phyloP scores from a whole-genome alignment of 2,329 filamentous ascomycete species.

The Juglanconis juglandina region DNA sequence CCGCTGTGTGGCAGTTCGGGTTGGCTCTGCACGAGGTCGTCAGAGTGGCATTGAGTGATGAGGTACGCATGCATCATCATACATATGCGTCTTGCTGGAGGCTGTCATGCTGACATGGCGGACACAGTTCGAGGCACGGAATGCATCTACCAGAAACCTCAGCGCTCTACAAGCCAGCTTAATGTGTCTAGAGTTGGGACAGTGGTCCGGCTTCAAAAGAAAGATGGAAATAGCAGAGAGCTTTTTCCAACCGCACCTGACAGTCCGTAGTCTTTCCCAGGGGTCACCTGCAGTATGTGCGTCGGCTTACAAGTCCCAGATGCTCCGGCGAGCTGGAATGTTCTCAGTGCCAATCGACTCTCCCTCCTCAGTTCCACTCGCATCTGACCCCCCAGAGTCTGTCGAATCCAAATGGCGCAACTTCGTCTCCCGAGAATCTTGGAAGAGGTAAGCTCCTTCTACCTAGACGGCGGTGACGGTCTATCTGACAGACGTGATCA shows the following conservation, averaged over 20 bases:
- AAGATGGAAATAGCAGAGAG: constrained; percentile 59
- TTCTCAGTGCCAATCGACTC: constrained; percentile 24
- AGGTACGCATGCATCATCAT: constrained; percentile 19
- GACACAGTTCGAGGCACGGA: constrained; percentile 44
- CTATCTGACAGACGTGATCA: neutral
- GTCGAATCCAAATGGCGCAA: constrained; percentile 25
- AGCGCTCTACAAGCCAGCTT: constrained; percentile 49
- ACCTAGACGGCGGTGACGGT: neutral
- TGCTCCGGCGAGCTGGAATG: constrained; percentile 46
- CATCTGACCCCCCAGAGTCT: constrained; percentile 21
- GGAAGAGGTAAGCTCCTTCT: constrained; percentile 22
- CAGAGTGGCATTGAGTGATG: constrained; percentile 23
- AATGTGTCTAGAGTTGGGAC: constrained; percentile 48
- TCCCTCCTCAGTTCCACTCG: constrained; percentile 18
- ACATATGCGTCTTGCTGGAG: constrained; percentile 21
- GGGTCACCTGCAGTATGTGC: no score
- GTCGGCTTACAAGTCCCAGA: constrained; percentile 29
- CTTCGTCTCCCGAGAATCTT: constrained; percentile 26
- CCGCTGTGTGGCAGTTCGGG: constrained; percentile 28
- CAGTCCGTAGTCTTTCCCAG: constrained; percentile 25
- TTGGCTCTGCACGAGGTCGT: constrained; percentile 43
- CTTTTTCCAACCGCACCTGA: constrained; percentile 51
- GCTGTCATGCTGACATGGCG: constrained; percentile 18
- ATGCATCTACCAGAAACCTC: constrained; percentile 47
- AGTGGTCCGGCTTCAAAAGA: constrained; percentile 57